Base-by-base conservation (phyloP, 352 stramenopile genomes). In the Phytophthora ramorum region DNA sequence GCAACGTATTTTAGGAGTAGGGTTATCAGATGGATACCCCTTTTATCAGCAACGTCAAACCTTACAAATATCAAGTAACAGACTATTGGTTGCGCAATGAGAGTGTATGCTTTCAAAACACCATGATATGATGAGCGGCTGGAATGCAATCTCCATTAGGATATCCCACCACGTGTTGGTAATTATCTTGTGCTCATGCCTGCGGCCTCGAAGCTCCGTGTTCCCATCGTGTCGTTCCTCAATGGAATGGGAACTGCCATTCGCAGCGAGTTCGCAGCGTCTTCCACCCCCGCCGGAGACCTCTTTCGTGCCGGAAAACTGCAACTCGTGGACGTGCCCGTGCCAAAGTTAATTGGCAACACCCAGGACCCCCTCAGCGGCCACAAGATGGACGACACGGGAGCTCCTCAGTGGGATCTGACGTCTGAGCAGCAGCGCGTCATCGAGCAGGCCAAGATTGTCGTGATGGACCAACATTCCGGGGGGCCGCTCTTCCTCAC, bases 391-490 rank as follows among this genome's bases (percentile, higher is more conserved):
- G 47, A 66, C 35, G 57, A 75, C 30, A 22, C 50, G 8, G 53
- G 32, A 7, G 28, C 41, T 20, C 71, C 62, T 4, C 55, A 16
- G 35, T 83, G 75, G 75, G 50, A 72, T 13, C 53, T 83, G 7
- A 67, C 65, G 7, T 6, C 22, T 2, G 65, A 77, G 17, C 69
- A 83, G 46, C 54, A 76, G 47, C 45, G 43, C 45, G 46, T 73
- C 7, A 13, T 85, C 0, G 53, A 68, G 20, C 50, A 76, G 24
- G 71, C 76, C 26, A 62, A 70, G 17, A 47, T 81, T 32, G 58
- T 83, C 8, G 58, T 69, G 34, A 75, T 68, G 48, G 68, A 93
- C 45, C 75, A 81, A n/a, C 65, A 88, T 37, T 74, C 53, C 3
- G 71, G 73, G 1, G 71, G 76, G 24, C 60, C 69, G 12, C 41